These are phyloP conservation scores for Cercospora sp. DNA, from an alignment of 2,329 filamentous ascomycete genomes.

Conservation along the genomic window DNA sequence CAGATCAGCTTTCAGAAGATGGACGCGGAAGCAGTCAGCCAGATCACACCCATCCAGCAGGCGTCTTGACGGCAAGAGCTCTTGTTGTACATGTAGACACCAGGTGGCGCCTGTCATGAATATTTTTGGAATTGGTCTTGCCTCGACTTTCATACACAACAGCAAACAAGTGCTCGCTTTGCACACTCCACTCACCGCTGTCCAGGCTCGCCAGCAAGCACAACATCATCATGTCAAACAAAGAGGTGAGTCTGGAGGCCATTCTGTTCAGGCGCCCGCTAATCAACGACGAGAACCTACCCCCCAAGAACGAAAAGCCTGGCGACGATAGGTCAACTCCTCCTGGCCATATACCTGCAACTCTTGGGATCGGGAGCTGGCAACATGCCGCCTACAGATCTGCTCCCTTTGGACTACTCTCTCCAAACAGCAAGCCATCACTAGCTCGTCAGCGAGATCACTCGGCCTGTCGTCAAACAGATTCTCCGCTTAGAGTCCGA, in stretches of 20 bases:
- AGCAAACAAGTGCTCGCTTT: background rate
- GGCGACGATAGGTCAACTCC: slow-evolving; percentile 22
- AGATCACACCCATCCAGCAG: slow-evolving; percentile 22
- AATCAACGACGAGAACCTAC: slow-evolving; percentile 28
- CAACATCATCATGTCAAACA: slow-evolving; percentile 32
- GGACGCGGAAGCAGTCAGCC: slow-evolving; percentile 29
- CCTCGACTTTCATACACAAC: background rate
- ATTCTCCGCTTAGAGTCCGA: slow-evolving; percentile 39
- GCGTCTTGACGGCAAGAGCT: background rate
- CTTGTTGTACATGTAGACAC: background rate
- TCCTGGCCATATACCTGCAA: slow-evolving; percentile 19
- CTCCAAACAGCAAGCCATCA: slow-evolving; percentile 36
- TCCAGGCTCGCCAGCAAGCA: background rate
- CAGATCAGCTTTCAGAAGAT: slow-evolving; percentile 39
- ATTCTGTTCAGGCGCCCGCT: background rate
- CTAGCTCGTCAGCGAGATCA: slow-evolving; percentile 37
- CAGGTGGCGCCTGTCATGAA: background rate
- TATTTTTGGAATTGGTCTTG: slow-evolving; percentile 2
- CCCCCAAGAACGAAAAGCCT: slow-evolving; percentile 22
- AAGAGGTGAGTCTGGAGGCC: slow-evolving; percentile 30
- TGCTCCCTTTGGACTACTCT: slow-evolving; percentile 28
- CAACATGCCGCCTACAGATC: slow-evolving; percentile 24
- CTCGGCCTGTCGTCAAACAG: slow-evolving; percentile 34
- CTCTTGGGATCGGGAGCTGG: slow-evolving; percentile 28
- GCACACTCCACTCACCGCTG: background rate